Evolutionary conservation across 495 filamentous ascomycete genomes (phyloP).

Genomic region (Penicillium verhagenii): DNA sequence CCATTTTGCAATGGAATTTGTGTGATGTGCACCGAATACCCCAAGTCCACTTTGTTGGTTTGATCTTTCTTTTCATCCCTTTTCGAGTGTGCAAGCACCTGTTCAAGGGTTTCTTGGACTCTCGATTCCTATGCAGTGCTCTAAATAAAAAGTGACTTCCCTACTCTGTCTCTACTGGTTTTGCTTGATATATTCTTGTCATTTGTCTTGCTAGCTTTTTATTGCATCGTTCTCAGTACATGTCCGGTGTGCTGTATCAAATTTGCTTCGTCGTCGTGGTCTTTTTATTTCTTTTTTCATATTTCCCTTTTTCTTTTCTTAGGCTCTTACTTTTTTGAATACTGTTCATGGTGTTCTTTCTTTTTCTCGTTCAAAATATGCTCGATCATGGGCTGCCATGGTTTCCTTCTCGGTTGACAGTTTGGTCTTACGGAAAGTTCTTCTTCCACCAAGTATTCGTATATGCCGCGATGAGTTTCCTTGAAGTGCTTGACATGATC

Average conservation of each 20-base stretch:
- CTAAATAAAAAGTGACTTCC: conserved; percentile 46
- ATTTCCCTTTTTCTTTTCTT: conserved; percentile 12
- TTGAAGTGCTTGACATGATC: conserved; percentile 17
- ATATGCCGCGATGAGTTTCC: conserved; percentile 28
- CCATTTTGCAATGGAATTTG: conserved; percentile 47
- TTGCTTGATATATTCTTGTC: conserved; percentile 22
- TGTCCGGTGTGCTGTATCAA: conserved; percentile 28
- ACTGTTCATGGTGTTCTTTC: conserved; percentile 21
- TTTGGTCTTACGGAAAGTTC: conserved; percentile 16
- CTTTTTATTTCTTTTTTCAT: conserved; percentile 5
- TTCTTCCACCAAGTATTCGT: conserved; percentile 24
- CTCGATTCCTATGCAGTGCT: conserved; percentile 36
- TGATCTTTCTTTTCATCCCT: conserved; percentile 27
- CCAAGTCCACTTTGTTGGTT: conserved; percentile 47
- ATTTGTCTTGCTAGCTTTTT: conserved; percentile 29
- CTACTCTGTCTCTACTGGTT: conserved; percentile 26
- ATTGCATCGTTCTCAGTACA: conserved; percentile 37
- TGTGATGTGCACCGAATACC: conserved; percentile 51
- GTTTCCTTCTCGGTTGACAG: conserved; percentile 20
- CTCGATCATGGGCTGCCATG: conserved; percentile 13
- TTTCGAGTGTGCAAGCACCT: conserved; percentile 33
- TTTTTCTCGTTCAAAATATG: conserved; percentile 14
- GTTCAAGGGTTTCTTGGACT: conserved; percentile 34
- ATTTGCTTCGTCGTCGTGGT: conserved; percentile 20
- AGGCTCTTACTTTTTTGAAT: conserved; percentile 22